phyloP scores from a whole-genome alignment of 495 filamentous ascomycete species.

The Penicillium flavigenum region DNA sequence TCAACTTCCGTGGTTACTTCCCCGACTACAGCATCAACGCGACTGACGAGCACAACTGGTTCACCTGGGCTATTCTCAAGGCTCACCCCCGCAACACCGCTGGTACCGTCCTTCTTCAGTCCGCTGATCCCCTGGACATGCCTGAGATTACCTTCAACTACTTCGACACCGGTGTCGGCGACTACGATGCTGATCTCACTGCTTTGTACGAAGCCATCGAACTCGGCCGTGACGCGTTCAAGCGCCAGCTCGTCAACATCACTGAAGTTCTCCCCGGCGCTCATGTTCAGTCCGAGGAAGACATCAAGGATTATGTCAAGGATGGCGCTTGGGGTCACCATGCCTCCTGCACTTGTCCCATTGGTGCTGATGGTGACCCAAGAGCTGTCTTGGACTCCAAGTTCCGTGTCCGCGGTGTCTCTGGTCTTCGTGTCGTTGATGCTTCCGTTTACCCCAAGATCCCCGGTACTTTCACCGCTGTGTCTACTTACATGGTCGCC shows the following conservation, averaged over 20 bases:
- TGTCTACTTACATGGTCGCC: slow-evolving; percentile 60
- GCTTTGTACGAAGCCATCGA: slow-evolving; percentile 49
- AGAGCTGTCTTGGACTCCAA: slow-evolving; percentile 59
- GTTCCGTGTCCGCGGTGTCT: slow-evolving; percentile 55
- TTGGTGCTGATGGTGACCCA: slow-evolving; percentile 53
- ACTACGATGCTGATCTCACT: slow-evolving; percentile 41
- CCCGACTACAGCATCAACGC: slow-evolving; percentile 36
- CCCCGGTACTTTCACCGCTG: slow-evolving; percentile 57
- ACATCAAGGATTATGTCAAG: slow-evolving; percentile 50
- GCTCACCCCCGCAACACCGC: slow-evolving; percentile 52
- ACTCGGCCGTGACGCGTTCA: slow-evolving; percentile 42
- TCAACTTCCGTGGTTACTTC: slow-evolving; percentile 48
- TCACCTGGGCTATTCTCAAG: slow-evolving; percentile 54
- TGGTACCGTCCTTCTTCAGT: slow-evolving; percentile 50
- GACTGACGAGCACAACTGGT: slow-evolving; percentile 33
- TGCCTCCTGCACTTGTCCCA: slow-evolving; percentile 57
- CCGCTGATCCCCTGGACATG: slow-evolving; percentile 52
- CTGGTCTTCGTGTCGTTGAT: slow-evolving; percentile 60
- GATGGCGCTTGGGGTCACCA: slow-evolving; percentile 60
- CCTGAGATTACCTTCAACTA: slow-evolving; percentile 59
- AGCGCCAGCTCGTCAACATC: slow-evolving; percentile 28
- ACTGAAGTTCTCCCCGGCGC: slow-evolving; percentile 49
- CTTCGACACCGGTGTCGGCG: slow-evolving; percentile 45
- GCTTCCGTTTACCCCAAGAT: slow-evolving; percentile 58
- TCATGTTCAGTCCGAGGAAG: slow-evolving; percentile 35